Evolutionary conservation across 495 filamentous ascomycete genomes (phyloP), one percentile per base, ranked within the genome.

Genomic region (Talaromyces trachyspermus): DNA sequence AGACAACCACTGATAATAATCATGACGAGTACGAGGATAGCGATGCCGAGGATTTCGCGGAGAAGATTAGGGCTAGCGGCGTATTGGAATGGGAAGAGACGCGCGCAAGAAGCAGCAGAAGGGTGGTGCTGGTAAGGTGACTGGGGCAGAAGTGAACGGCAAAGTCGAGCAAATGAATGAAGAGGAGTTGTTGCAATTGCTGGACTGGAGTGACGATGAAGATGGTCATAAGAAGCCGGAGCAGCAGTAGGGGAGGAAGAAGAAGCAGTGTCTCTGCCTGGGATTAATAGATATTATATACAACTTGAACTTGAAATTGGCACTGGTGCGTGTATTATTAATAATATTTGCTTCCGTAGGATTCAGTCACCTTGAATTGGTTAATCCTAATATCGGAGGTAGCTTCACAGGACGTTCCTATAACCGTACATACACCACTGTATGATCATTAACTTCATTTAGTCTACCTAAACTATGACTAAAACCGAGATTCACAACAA

Each of bases 151-250:
- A 75, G n/a, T n/a, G n/a, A n/a, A n/a, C n/a, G n/a, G n/a, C n/a
- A n/a, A n/a, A n/a, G n/a, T n/a, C 25, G 67, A 65, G 46, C 62
- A 70, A 26, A 46, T 71, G 54, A 57, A 63, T 5, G 72, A 77
- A 54, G 69, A 75, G 18, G 65, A 78, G 51, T 77, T 90, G 57
- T 74, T 79, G 71, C 80, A 88, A 58, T 79, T 81, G 55, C 65
- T 89, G 63, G 70, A 81, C 53, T 73, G 56, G 78, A 80, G 67
- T 65, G 69, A 74, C 15, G 57, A 55, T 22, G 68, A 66, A 41
- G 57, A 25, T 25, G 64, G n/a, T n/a, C n/a, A n/a, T n/a, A n/a
- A n/a, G n/a, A n/a, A n/a, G n/a, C n/a, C n/a, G 39, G 14, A 18
- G 23, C 23, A 42, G 23, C 23, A 26, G 26, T 42, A 57, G 15